These are phyloP conservation scores for Aquilaria yunnanensis DNA, from an alignment of 345 rosid genomes.

Conservation along the genomic window DNA sequence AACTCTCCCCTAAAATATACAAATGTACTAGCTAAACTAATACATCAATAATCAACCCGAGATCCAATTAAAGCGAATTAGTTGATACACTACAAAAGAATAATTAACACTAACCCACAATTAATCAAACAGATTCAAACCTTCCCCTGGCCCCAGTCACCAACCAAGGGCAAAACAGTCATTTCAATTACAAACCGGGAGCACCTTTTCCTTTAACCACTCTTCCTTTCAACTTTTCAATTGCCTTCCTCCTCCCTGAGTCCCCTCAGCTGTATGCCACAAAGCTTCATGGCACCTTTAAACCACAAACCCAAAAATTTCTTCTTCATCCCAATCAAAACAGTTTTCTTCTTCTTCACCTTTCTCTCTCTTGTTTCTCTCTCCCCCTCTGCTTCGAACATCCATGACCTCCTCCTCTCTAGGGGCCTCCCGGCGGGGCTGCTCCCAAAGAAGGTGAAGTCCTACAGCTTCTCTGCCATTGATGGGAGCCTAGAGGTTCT, in stretches of 20 bases:
- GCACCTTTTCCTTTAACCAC: slow-evolving; percentile 14
- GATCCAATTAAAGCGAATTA: slow-evolving; percentile 27
- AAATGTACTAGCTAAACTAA: not conserved
- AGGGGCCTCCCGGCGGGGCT: slow-evolving; percentile 84
- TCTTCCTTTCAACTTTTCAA: slow-evolving; percentile 19
- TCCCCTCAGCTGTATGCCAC: slow-evolving; percentile 5
- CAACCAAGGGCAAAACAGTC: slow-evolving; percentile 35
- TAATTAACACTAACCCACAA: slow-evolving; percentile 16
- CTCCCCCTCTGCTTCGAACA: slow-evolving; percentile 18
- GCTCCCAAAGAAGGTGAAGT: slow-evolving; percentile 69
- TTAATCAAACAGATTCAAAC: not conserved
- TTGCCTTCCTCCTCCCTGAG: not conserved
- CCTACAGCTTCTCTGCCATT: slow-evolving; percentile 37
- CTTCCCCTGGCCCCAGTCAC: slow-evolving; percentile 18
- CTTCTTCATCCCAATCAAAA: not conserved
- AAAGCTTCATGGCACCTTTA: slow-evolving; percentile 18
- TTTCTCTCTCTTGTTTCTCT: slow-evolving; percentile 11
- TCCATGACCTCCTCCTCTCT: slow-evolving; percentile 75
- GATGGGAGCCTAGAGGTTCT: slow-evolving; percentile 73
- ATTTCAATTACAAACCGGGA: not conserved
- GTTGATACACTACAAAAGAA: slow-evolving; percentile 25
- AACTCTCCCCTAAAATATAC: not conserved
- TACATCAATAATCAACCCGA: not conserved
- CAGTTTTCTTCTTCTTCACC: slow-evolving; percentile 6
- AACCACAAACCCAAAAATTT: slow-evolving; percentile 5